phyloP scores from a whole-genome alignment of 129 eudicot genomes.

The Lactuca sativa region DNA sequence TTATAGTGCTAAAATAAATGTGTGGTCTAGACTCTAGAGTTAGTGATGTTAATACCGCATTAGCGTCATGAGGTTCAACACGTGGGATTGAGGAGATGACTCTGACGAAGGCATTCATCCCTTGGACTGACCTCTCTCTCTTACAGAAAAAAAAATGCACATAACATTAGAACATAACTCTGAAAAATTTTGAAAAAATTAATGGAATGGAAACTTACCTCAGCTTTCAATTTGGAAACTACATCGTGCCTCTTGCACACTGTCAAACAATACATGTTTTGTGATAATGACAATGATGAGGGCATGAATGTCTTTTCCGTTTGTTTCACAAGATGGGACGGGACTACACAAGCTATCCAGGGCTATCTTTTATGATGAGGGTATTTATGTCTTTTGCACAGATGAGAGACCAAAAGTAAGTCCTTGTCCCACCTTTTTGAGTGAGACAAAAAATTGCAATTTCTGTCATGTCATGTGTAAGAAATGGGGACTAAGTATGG shows the following conservation, averaged over 20 bases:
- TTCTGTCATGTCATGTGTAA: no score
- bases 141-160: constrained; percentile 20
- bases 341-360: no score
- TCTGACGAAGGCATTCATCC: constrained; percentile 62
- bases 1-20: constrained; percentile 4
- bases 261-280: constrained; percentile 31
- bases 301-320: no score
- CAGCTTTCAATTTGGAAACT: constrained; percentile 64
- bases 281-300: constrained; percentile 6
- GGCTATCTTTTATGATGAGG: not conserved
- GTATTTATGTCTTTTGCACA: not conserved
- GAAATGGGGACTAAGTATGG: not conserved
- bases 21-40: not conserved
- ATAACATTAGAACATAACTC: constrained; percentile 2
- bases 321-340: no score
- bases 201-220: constrained; percentile 45
- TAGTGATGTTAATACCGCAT: constrained; percentile 51
- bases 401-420: no score
- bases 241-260: constrained; percentile 85
- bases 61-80: constrained; percentile 83
- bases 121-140: constrained; percentile 85
- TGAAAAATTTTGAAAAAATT: constrained; percentile 3
- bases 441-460: no score
- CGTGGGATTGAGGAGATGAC: constrained; percentile 86
- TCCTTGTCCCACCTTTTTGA: no score